Percentiles rank a stretch among this genome's conserved stretches.
Conservation (phyloP, 2,329 filamentous ascomycete genomes). For the Stagonosporopsis cucurbitacearum region DNA sequence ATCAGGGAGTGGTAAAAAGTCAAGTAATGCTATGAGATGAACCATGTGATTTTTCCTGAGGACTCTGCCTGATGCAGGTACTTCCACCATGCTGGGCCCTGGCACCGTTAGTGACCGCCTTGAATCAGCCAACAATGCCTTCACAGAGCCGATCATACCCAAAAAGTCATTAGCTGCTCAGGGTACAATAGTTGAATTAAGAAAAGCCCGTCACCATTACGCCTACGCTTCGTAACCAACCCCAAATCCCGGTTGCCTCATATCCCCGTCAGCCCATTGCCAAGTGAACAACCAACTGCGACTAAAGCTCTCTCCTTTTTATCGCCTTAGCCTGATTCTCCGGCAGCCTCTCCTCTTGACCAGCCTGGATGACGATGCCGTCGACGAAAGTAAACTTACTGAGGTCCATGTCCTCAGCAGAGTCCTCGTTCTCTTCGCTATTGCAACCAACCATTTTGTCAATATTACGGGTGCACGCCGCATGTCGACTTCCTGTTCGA, state of each 20-base stretch:
- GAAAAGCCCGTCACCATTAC: not conserved
- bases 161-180: not conserved
- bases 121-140: not conserved
- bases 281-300: not conserved
- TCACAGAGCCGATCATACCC: not conserved
- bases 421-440: not conserved
- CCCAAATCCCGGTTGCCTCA: too few species aligned
- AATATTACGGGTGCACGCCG: constrained; percentile 1
- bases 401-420: constrained; percentile 14
- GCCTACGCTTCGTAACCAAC: too few species aligned
- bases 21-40: not conserved
- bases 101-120: too few species aligned
- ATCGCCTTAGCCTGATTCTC: not conserved
- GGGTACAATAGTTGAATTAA: not conserved
- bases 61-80: too few species aligned
- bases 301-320: not conserved
- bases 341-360: constrained; percentile 8
- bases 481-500: not conserved
- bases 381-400: constrained; percentile 18
- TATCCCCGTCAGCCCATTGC: not conserved
- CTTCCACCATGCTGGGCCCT: too few species aligned
- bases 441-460: not conserved
- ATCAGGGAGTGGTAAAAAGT: constrained; percentile 68
- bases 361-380: constrained; percentile 10
- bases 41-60: too few species aligned